A percentile compares a stretch with the other conserved stretches of the same genome.
phyloP scores from a whole-genome alignment of 2,329 filamentous ascomycete genomes.

The Colletotrichum tanaceti region DNA sequence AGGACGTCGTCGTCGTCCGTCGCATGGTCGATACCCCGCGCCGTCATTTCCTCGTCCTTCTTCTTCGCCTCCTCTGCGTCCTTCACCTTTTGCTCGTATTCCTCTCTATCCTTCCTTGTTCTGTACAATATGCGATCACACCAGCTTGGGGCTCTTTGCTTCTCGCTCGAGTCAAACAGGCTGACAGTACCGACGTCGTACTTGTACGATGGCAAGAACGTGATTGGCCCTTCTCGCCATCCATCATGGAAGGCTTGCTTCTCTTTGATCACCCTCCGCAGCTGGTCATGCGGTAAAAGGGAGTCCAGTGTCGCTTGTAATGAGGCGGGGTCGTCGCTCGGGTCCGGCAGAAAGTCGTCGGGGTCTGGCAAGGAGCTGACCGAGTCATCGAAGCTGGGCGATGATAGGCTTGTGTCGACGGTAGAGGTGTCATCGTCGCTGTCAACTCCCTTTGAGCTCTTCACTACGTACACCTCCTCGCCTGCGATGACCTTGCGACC shows the following conservation, averaged over 20 bases:
- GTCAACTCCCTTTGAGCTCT: slow-evolving; percentile 49
- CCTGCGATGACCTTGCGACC: slow-evolving; percentile 56
- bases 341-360: slow-evolving; percentile 75
- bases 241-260: slow-evolving; percentile 90
- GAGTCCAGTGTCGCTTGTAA: slow-evolving; percentile 90
- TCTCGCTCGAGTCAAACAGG: slow-evolving; percentile 95
- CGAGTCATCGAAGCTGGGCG: slow-evolving; percentile 53
- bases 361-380: slow-evolving; percentile 65
- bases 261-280: slow-evolving; percentile 77
- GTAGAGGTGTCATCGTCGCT: slow-evolving; percentile 59
- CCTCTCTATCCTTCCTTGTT: slow-evolving; percentile 76
- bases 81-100: slow-evolving; percentile 70
- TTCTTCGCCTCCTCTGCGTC: slow-evolving; percentile 76
- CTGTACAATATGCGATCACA: slow-evolving; percentile 94
- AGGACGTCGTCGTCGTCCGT: slow-evolving; percentile 83
- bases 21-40: slow-evolving; percentile 78
- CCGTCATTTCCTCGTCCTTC: slow-evolving; percentile 87
- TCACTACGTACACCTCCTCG: slow-evolving; percentile 50
- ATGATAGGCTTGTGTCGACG: slow-evolving; percentile 48
- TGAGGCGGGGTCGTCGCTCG: slow-evolving; percentile 82
- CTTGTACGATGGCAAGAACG: slow-evolving; percentile 95
- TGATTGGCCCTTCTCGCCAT: slow-evolving; percentile 89
- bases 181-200: slow-evolving; percentile 96
- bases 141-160: slow-evolving; percentile 93
- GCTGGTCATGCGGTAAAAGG: slow-evolving; percentile 88